Percentiles rank a stretch among this genome's conserved stretches.
These are phyloP conservation scores for Arthroderma uncinatum DNA, from an alignment of 2,329 filamentous ascomycete genomes.

Conservation along the genomic window DNA sequence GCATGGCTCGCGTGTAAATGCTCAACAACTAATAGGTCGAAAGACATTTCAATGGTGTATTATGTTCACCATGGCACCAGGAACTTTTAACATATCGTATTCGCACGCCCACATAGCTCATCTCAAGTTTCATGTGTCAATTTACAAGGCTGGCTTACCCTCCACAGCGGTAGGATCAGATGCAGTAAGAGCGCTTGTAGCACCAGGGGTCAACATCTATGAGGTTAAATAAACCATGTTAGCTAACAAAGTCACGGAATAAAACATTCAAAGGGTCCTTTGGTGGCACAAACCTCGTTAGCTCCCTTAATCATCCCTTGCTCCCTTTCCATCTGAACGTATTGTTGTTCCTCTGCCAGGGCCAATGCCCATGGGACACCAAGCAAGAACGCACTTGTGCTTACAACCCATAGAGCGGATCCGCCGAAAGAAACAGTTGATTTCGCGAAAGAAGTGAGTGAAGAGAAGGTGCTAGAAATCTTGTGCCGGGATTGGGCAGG, in stretches of 20 bases:
- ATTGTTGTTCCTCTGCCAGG: constrained; percentile 90
- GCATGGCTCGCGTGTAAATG: background rate
- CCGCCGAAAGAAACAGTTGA: constrained; percentile 55
- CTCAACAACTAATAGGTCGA: background rate
- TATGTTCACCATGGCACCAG: background rate
- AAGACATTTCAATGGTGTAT: background rate
- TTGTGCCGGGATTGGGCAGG: constrained; percentile 60
- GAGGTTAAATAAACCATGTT: background rate
- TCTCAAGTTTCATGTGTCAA: background rate
- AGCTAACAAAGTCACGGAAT: background rate
- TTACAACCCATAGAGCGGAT: constrained; percentile 81
- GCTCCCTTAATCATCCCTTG: constrained; percentile 90
- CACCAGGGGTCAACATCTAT: constrained; percentile 36
- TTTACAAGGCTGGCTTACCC: constrained; percentile 29
- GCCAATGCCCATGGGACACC: constrained; percentile 90
- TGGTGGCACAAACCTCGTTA: constrained; percentile 51
- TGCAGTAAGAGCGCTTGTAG: constrained; percentile 15
- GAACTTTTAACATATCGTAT: background rate
- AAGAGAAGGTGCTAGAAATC: constrained; percentile 48
- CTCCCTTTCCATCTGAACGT: constrained; percentile 95
- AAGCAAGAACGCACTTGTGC: constrained; percentile 76
- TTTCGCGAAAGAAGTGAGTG: constrained; percentile 35
- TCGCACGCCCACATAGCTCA: background rate
- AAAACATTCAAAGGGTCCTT: background rate
- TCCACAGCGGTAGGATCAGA: constrained; percentile 9